Base-by-base conservation (phyloP, 768 basidiomycete species). In the Russula griseocarnosa region DNA sequence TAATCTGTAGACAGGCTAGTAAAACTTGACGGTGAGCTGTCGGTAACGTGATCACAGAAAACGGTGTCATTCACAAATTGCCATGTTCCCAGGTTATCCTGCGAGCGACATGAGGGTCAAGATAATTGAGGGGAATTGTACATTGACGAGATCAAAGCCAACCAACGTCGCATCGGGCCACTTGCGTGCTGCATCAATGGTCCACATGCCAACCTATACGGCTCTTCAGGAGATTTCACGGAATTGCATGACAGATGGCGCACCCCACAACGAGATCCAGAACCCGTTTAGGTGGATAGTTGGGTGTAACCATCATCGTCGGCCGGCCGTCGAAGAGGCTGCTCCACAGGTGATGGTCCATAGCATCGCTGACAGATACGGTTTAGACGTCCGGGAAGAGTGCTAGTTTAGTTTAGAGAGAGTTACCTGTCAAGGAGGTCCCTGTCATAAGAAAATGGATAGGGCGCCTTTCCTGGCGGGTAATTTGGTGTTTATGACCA, bases 71-170 rank as follows among this genome's bases (percentile, higher is more conserved):
- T 70, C 72, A 90, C 90, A 91, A 89, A 70, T 92, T 91, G 42
- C 89, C 88, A 69, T 90, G 85, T 26, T 81, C 76, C 88, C 88
- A 92, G 68, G 78, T 75, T 73, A 92, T 81, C 26, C 89, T 84
- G 4, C 74, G 73, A 9, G 83, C 81, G 28, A 87, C 69, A 1
- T 77, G 77, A 6, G 77, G 71, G 9, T 84, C 82, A 11, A 90
- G 70, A 20, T 83, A 61, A 28, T 76, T 76, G 40, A 80, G 74
- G 26, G 87, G 82, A 87, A 78, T 75, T 92, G 90, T 2, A 90
- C 76, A 66, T 90, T 85, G 46, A 90, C 86, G 53, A 92, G 77
- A 74, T 92, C 90, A 71, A 89, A 88, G 49, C 90, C 90, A 64
- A 92, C 83, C 32, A 69, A 69, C 10, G 66, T 67, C 10, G 68